Evolutionary conservation across 2,329 filamentous ascomycete species (phyloP), one percentile per base, ranked within the genome.

Genomic region (Phialemonium atrogriseum): DNA sequence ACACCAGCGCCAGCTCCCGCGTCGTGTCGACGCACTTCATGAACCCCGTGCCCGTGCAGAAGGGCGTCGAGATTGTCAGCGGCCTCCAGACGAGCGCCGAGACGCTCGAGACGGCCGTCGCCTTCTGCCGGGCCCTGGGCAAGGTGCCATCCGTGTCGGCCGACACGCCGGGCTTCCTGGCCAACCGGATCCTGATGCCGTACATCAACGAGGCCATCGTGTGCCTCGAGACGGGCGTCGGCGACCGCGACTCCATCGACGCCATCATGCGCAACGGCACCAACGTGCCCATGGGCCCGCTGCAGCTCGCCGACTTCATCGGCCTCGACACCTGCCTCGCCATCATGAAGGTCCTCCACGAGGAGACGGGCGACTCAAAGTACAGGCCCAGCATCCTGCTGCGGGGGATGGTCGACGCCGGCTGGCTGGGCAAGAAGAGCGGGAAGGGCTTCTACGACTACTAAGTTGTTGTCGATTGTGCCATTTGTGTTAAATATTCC

Each of bases 241-340:
- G 91, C 12, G 73, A 76, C 42, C 81, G 84, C 46, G 88, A 96
- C 51, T 84, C 89, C 42, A 98, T 98, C 44, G 91, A 98, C 53
- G 80, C 73, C 43, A 98, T 98, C 49, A 98, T 98, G 91, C 96
- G 94, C 73, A 95, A 95, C 48, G 91, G 91, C 27, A 98, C 91
- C 14, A 94, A 94, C 52, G 91, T 98, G 24, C 91, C 91, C 15
- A 98, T 98, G 91, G 91, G 91, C 0, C 91, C 91, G 8, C 67
- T 98, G 43, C 80, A 87, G 49, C 63, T 98, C 48, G 91, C 91
- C 3, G 91, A 98, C 58, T 98, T 98, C 51, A 96, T 98, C 49
- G 91, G 91, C 7, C 69, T 98, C 26, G 91, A 98, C 55, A 98
- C 91, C 0, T 98, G 91, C 52, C 64, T 96, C 40, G 79, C 89